A percentile compares a stretch with the other conserved stretches of the same genome.
Evolutionary conservation across 1,139 yeast species (phyloP).

Genomic region (Debaryomyces nepalensis): DNA sequence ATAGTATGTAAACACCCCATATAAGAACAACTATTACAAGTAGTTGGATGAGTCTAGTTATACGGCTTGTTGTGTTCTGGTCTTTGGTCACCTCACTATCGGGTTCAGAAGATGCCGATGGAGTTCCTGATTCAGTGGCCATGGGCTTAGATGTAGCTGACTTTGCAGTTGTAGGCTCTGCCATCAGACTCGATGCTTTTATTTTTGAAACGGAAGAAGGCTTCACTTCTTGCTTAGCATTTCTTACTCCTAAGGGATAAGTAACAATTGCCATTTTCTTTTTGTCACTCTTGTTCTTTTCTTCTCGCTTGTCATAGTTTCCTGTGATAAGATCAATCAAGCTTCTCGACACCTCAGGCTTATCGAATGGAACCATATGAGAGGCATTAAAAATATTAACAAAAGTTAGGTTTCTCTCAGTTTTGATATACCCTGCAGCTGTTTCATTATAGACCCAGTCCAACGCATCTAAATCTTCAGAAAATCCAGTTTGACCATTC

Average conservation of each 20-base stretch:
- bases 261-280: slow-evolving; percentile 29
- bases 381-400: slow-evolving; percentile 76
- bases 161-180: background rate
- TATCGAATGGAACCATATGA: slow-evolving; percentile 95
- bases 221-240: slow-evolving; percentile 15
- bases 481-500: slow-evolving; percentile 69
- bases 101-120: slow-evolving; percentile 13
- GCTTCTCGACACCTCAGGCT: slow-evolving; percentile 71
- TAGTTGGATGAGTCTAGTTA: slow-evolving; percentile 48
- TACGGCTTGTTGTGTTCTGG: slow-evolving; percentile 29
- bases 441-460: slow-evolving; percentile 59
- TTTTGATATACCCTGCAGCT: slow-evolving; percentile 55
- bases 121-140: slow-evolving; percentile 10
- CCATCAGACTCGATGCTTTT: slow-evolving; percentile 20
- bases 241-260: slow-evolving; percentile 37
- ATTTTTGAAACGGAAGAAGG: too few relatives aligned
- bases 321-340: slow-evolving; percentile 58
- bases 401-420: slow-evolving; percentile 76
- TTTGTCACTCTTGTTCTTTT: slow-evolving; percentile 19
- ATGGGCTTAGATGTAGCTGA: slow-evolving; percentile 2
- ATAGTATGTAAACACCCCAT: slow-evolving; percentile 49
- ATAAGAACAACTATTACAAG: slow-evolving; percentile 44
- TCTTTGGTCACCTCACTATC: slow-evolving; percentile 15
- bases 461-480: slow-evolving; percentile 33
- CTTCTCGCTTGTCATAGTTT: slow-evolving; percentile 32